Evolutionary conservation across 1,284 basidiomycete genomes (phyloP).

Genomic region (Xerocomus amazonicus): DNA sequence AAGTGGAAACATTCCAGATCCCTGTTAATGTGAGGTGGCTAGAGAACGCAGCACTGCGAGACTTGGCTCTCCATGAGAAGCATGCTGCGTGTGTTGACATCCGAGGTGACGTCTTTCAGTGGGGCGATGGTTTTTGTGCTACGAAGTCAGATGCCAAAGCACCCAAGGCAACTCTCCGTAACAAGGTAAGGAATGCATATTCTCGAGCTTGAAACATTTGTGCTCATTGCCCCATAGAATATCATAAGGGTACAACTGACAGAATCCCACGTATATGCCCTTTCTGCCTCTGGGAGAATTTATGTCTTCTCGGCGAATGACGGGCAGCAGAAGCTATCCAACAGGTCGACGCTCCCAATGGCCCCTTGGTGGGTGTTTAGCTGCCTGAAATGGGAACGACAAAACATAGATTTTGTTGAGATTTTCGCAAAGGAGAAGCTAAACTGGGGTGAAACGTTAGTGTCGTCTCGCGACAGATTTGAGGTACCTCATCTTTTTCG

Average conservation of each 20-base stretch:
- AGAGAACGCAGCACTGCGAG: conserved; percentile 65
- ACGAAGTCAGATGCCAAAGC: conserved; percentile 20
- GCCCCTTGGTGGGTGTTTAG: conserved; percentile 53
- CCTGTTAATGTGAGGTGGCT: conserved; percentile 56
- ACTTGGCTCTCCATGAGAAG: conserved; percentile 68
- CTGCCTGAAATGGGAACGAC: conserved; percentile 58
- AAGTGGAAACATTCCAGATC: conserved; percentile 40
- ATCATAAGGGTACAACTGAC: conserved; percentile 61
- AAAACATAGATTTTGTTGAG: conserved; percentile 47
- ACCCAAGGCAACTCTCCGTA: conserved; percentile 49
- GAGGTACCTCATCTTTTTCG: conserved; percentile 10
- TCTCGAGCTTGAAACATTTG: neutral
- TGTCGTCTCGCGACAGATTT: neutral
- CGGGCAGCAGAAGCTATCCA: conserved; percentile 42
- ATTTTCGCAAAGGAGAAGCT: conserved; percentile 46
- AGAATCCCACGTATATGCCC: conserved; percentile 61
- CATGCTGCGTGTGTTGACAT: conserved; percentile 86
- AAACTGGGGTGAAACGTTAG: conserved; percentile 54
- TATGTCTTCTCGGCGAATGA: conserved; percentile 62
- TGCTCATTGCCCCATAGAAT: conserved; percentile 45
- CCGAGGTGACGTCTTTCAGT: conserved; percentile 85
- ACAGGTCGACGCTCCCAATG: conserved; percentile 38
- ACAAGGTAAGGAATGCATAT: conserved; percentile 57
- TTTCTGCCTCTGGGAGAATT: conserved; percentile 70
- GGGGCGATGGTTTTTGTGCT: conserved; percentile 69